These are phyloP conservation scores for Pseudogymnoascus sp. DNA, from an alignment of 2,329 filamentous ascomycete species.

Conservation along the genomic window DNA sequence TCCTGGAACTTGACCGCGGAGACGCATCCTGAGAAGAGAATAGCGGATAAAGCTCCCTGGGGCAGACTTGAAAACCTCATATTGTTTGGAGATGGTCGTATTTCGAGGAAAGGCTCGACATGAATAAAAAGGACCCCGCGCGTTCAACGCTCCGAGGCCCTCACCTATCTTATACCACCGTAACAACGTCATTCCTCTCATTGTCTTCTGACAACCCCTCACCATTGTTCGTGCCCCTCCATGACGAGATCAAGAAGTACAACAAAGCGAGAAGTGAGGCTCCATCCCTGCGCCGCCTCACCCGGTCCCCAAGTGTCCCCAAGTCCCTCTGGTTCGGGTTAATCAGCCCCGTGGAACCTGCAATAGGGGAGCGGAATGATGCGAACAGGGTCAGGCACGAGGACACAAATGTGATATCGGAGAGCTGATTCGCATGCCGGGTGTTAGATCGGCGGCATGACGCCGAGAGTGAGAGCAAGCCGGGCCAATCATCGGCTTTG, in stretches of 20 bases:
- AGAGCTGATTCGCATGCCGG: not conserved
- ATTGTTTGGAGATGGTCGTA: not conserved
- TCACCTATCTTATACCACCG: not conserved
- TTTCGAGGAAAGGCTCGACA: not conserved
- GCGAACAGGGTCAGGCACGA: not conserved
- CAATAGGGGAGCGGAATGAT: not conserved
- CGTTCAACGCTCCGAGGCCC: not conserved
- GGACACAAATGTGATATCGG: constrained; percentile 4
- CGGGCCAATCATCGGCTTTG: not conserved
- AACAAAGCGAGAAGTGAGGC: not conserved
- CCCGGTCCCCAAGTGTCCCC: not conserved
- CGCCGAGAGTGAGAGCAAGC: not conserved
- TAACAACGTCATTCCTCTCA: not conserved
- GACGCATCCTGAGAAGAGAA: not conserved
- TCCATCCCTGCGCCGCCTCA: not conserved
- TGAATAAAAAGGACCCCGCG: not conserved
- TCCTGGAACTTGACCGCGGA: constrained; percentile 11
- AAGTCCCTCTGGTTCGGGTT: constrained; percentile 1
- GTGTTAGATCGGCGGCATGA: not conserved
- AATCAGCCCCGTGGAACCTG: not conserved
- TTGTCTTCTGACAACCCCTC: constrained; percentile 5
- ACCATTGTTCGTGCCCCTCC: not conserved
- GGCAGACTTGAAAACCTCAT: not conserved
- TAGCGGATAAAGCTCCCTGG: not conserved
- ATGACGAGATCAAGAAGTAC: not conserved